Base-by-base conservation (phyloP, 306 rosid genomes). In the Acmispon strigosus region DNA sequence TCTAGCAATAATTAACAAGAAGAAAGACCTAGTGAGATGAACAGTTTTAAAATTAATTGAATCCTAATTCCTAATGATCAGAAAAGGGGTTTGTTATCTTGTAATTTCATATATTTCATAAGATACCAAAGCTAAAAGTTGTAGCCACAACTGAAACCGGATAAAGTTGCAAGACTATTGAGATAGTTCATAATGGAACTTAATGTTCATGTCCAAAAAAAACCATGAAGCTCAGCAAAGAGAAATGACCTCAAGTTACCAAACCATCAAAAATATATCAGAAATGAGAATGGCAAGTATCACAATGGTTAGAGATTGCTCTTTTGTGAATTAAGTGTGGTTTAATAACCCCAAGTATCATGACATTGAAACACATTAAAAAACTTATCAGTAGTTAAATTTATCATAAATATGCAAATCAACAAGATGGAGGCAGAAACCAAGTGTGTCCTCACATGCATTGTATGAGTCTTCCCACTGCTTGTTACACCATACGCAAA, bases 381-480 rank as follows among this genome's bases (percentile, higher is more conserved):
- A 53, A 47, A 52, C 20, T 56, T 4, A 29, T 15, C 44, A 42
- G 8, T 11, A 16, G 36, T 47, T 19, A 54, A 57, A 59, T 13
- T 37, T 47, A 39, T 57, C 29, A 49, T 56, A 65, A 47, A 69
- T 66, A 63, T 11, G 20, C 39, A 72, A 73, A 43, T 64, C 55
- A 50, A 60, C 53, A 20, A 54, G 27, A 56, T 74, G 76, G 72
- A 63, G 70, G 62, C 10, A 60, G 64, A 65, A 66, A 62, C 62
- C 12, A 69, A 76, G 61, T 48, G 22, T 56, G 37, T 60, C 75
- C 96, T 94, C 68, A 94, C 99, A 84, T 94, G 99, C 99, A 94
- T 94, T 56, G 99, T 94, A 84, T 94, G 99, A 75, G 99, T 94
- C 91, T 94, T 94, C 80, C 99, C 99, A 20, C 99, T 94, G 87